Conservation (phyloP, 2,329 filamentous ascomycete genomes). For the Drechmeria coniospora region DNA sequence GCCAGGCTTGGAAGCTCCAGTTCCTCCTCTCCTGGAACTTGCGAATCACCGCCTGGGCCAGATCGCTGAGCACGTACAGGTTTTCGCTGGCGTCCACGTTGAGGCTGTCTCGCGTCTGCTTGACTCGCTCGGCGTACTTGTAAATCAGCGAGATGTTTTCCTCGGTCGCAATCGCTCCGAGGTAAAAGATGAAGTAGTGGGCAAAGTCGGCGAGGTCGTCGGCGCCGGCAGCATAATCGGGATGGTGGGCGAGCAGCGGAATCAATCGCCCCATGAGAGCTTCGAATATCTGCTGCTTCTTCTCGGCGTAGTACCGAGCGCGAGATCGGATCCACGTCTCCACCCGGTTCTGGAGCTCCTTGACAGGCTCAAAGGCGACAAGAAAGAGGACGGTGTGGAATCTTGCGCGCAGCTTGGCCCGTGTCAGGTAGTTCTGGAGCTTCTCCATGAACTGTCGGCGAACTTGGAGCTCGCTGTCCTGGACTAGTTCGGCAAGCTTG, state of each 20-base stretch:
- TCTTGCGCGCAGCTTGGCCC: slow-evolving; percentile 50
- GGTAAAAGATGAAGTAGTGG: slow-evolving; percentile 79
- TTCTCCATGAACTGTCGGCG: slow-evolving; percentile 68
- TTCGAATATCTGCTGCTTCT: slow-evolving; percentile 55
- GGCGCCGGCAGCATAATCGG: slow-evolving; percentile 58
- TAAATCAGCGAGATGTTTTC: slow-evolving; percentile 79
- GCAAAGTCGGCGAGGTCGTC: slow-evolving; percentile 67
- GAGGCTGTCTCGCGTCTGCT: slow-evolving; percentile 74
- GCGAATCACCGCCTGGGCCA: slow-evolving; percentile 67
- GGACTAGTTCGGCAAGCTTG: slow-evolving; percentile 61
- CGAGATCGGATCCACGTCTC: slow-evolving; percentile 84
- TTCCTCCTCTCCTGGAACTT: slow-evolving; percentile 75
- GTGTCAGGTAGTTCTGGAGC: slow-evolving; percentile 78
- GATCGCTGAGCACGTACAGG: slow-evolving; percentile 75
- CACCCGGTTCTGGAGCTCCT: slow-evolving; percentile 56
- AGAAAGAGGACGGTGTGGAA: slow-evolving; percentile 88
- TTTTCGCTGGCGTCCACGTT: slow-evolving; percentile 51
- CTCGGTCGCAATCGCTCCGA: slow-evolving; percentile 68
- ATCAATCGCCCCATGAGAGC: slow-evolving; percentile 67
- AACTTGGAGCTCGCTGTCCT: slow-evolving; percentile 61
- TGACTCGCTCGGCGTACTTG: slow-evolving; percentile 83
- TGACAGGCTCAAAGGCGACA: slow-evolving; percentile 74
- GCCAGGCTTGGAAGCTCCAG: slow-evolving; percentile 74
- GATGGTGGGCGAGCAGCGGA: slow-evolving; percentile 82
- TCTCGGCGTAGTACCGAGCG: slow-evolving; percentile 46